A percentile compares a stretch with the other conserved stretches of the same genome.
Evolutionary conservation across 2,329 filamentous ascomycete species (phyloP).

Genomic region (Fusarium xylarioides): DNA sequence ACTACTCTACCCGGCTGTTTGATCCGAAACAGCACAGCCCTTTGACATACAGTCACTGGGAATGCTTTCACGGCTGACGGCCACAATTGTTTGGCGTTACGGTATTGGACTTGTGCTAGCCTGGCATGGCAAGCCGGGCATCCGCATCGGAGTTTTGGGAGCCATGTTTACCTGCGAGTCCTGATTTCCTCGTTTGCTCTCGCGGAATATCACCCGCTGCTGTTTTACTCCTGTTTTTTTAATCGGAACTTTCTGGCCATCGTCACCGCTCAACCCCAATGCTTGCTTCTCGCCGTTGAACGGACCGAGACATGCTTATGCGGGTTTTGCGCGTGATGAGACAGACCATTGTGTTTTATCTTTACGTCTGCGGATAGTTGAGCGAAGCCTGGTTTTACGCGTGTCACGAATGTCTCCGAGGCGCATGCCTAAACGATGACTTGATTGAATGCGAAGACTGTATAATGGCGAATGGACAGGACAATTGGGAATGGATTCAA

Average conservation of each 20-base stretch:
- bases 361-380: slow-evolving; percentile 4
- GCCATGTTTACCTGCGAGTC: slow-evolving; percentile 20
- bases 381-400: slow-evolving; percentile 31
- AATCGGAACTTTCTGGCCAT: slow-evolving; percentile 32
- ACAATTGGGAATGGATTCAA: slow-evolving; percentile 2
- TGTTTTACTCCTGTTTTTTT: slow-evolving; percentile 31
- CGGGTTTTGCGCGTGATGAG: slow-evolving; percentile 15
- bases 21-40: slow-evolving; percentile 28
- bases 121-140: slow-evolving; percentile 36
- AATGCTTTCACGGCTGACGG: slow-evolving; percentile 32
- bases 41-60: slow-evolving; percentile 17
- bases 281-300: slow-evolving; percentile 39
- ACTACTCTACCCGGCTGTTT: slow-evolving; percentile 32
- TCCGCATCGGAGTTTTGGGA: slow-evolving; percentile 41
- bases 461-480: slow-evolving; percentile 23
- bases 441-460: slow-evolving; percentile 36
- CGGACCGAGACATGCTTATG: slow-evolving; percentile 34
- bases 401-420: slow-evolving; percentile 32
- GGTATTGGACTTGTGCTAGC: slow-evolving; percentile 35
- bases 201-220: slow-evolving; percentile 8
- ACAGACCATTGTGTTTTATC: slow-evolving; percentile 10
- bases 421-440: slow-evolving; percentile 27
- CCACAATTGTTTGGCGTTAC: slow-evolving; percentile 37
- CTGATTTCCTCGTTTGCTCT: slow-evolving; percentile 8
- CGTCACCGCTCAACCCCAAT: slow-evolving; percentile 4